Evolutionary conservation across 148 eudicot species (phyloP), one percentile per base, ranked within the genome.

Genomic region (Chenopodium quinoa): DNA sequence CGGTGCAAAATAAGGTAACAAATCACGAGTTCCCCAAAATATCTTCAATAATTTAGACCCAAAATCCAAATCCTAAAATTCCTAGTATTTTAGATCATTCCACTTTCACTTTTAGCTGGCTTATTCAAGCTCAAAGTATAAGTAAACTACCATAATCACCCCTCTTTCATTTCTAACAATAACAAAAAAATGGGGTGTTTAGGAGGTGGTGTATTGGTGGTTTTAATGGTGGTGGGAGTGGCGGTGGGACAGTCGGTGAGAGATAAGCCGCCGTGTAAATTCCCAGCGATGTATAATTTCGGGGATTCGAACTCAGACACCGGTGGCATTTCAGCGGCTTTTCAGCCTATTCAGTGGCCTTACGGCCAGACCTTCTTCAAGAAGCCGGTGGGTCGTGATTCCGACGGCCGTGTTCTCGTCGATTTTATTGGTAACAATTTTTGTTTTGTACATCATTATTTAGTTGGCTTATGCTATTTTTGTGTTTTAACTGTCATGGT

Each of bases 251-350:
- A 14, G 64, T 17, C 19, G 12, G 82, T 54, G 27, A 62, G 12
- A 2, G 73, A 76, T 2, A 80, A 80, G 19, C 56, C 80, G 12
- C 67, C 84, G 2, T 84, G 86, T 27, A n/a, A 64, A 19, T 87
- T 85, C 63, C 80, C 89, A 9, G 85, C 87, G 0, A 60, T 87
- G 29, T 87, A 82, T 81, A 87, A 87, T 77, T 87, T 87, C 52
- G 87, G 89, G 19, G 89, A 87, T 75, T 87, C 89, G 0, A 87
- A 87, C 64, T 85, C 89, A 47, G 89, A 87, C 72, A 87, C 89
- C 2, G 87, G 89, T 0, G 89, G 82, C n/a, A 78, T 77, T 47
- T 87, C 89, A 22, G 89, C 87, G 0, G 85, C 79, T 13, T 87
- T 87, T 82, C 23, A 82, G 84, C 86, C 87, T 34, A 82, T 80